Evolutionary conservation across 495 filamentous ascomycete species (phyloP), one percentile per base, ranked within the genome.

Genomic region (Aspergillus campestris): DNA sequence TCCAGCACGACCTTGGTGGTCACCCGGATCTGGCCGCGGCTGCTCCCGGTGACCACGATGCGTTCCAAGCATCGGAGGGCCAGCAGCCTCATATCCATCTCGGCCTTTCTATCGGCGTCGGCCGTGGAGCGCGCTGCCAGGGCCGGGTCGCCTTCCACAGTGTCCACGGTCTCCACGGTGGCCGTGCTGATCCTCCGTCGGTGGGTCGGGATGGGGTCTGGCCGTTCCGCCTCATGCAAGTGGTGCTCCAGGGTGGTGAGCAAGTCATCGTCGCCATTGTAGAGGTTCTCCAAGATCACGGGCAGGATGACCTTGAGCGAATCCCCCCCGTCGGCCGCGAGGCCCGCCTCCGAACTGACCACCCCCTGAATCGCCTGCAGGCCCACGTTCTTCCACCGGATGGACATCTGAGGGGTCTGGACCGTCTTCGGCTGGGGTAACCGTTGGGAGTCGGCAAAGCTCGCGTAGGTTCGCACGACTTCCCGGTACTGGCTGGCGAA

Each of bases 91-190:
- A 87, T 86, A 53, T 89, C 81, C 68, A 94, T 81, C 62, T 95
- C 89, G 0, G 86, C 88, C 45, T 88, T 64, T 57, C 81, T 83
- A 65, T 96, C 90, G 31, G 84, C 86, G 60, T 94, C 88, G 28
- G 80, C 86, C 8, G 85, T 81, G 6, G 84, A 83, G 37, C 79
- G 84, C 7, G 82, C 79, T 14, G 89, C 80, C 31, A 82, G 74
- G 40, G 80, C 74, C 3, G 86, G 80, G 56, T 88, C 85, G 12
- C 84, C 82, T 30, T 78, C 77, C 9, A 61, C 67, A 1, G 73
- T 78, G 34, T 88, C 86, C 27, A 74, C 71, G 3, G 85, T 91
- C 44, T 77, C 73, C 8, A 89, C 82, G 1, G 89, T 92, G 30
- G 84, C 80, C 28, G 83, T 73, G 70, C 89, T 95, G 55, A 82